Percentiles rank a stretch among this genome's conserved stretches.
phyloP scores from a whole-genome alignment of 2,329 filamentous ascomycete species.

The Colletotrichum sp. region DNA sequence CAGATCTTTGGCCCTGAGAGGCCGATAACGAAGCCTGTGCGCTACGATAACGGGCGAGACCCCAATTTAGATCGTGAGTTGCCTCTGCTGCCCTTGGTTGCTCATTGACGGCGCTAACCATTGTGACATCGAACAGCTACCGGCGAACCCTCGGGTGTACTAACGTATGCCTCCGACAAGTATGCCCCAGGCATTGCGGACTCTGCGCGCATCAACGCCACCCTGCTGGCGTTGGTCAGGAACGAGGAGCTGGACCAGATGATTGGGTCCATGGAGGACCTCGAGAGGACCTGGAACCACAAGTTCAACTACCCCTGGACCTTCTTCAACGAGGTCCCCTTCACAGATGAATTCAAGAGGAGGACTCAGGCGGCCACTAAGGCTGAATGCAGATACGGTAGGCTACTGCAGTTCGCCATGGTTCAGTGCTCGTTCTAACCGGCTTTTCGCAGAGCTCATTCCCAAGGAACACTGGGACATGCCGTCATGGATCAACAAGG shows the following conservation, averaged over 20 bases:
- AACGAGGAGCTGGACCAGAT: constrained; percentile 88
- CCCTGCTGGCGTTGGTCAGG: constrained; percentile 86
- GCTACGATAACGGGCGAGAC: constrained; percentile 56
- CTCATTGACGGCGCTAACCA: neutral
- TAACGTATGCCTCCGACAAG: constrained; percentile 75
- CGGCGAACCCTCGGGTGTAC: constrained; percentile 77
- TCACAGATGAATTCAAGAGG: constrained; percentile 90
- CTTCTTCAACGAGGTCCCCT: constrained; percentile 96
- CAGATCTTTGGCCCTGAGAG: constrained; percentile 69
- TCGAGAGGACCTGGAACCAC: constrained; percentile 94
- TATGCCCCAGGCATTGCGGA: constrained; percentile 79
- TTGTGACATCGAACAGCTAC: constrained; percentile 63
- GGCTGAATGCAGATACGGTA: constrained; percentile 85
- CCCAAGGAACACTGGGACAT: constrained; percentile 95
- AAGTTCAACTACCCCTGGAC: constrained; percentile 99
- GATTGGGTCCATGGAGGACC: constrained; percentile 85
- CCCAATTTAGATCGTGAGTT: constrained; percentile 84
- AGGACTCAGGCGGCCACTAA: constrained; percentile 83
- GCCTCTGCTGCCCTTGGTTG: neutral
- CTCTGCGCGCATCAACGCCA: constrained; percentile 89
- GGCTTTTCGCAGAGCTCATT: constrained; percentile 68
- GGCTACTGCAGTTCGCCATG: constrained; percentile 18
- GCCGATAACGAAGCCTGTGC: constrained; percentile 35
- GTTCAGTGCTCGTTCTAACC: constrained; percentile 11
- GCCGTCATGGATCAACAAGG: constrained; percentile 89